Percentiles rank a stretch among this genome's conserved stretches.
Evolutionary conservation across 306 rosid species (phyloP).

Genomic region (Fragaria iinumae): DNA sequence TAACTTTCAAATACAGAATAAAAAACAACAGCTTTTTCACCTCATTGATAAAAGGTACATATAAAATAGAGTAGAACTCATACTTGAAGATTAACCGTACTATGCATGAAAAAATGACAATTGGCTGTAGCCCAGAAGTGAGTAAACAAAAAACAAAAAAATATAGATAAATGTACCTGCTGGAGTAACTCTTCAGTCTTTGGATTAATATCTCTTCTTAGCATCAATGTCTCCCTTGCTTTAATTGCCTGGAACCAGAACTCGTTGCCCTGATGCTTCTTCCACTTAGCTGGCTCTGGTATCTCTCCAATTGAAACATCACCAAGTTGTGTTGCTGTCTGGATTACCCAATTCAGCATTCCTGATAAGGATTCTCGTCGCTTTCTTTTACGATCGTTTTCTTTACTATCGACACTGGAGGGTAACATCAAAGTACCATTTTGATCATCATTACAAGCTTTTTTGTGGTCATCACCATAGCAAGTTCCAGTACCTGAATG

Average conservation of each 20-base stretch:
- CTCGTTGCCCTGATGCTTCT: conserved; percentile 39
- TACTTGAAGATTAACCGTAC: not conserved
- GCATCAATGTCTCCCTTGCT: conserved; percentile 48
- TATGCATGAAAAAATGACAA: not conserved
- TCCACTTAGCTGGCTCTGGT: conserved; percentile 65
- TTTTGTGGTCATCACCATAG: conserved; percentile 24
- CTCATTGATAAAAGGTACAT: no score
- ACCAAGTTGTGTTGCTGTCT: conserved; percentile 46
- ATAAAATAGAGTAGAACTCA: no score
- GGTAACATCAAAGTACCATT: conserved; percentile 18
- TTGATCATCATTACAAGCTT: conserved; percentile 9
- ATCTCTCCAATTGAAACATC: conserved; percentile 44
- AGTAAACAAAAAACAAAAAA: not conserved
- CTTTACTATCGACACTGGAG: conserved; percentile 34
- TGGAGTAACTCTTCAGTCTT: conserved; percentile 39
- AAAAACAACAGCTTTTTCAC: no score
- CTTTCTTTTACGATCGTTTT: conserved; percentile 50
- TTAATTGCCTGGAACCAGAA: conserved; percentile 57
- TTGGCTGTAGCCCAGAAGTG: not conserved
- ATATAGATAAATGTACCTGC: conserved; percentile 51
- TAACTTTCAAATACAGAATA: no score
- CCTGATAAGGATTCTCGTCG: conserved; percentile 53
- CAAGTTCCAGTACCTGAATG: conserved; percentile 22
- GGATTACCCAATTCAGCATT: conserved; percentile 70
- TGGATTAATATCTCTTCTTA: conserved; percentile 36